Evolutionary conservation across 1,139 yeast genomes (phyloP).

Genomic region (Tardiomyces blankii): DNA sequence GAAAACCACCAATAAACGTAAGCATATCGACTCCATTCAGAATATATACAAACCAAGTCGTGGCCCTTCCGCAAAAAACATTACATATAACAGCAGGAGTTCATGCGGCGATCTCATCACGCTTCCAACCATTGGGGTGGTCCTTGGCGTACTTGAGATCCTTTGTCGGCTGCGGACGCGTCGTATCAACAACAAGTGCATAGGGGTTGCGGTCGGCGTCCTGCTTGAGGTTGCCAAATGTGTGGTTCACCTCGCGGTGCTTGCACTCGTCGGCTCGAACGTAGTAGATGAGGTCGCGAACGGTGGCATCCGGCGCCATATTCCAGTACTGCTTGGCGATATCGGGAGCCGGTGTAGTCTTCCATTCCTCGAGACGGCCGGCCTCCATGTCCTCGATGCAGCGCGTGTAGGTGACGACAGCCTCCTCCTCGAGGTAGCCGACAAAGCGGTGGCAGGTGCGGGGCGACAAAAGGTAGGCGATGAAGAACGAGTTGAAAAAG

Average conservation of each 20-base stretch:
- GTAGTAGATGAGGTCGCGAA: constrained; percentile 49
- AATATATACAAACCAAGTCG: no score
- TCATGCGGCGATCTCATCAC: constrained; percentile 35
- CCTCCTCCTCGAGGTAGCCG: constrained; percentile 73
- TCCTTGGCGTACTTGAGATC: constrained; percentile 39
- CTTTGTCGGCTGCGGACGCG: constrained; percentile 42
- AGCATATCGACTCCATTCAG: no score
- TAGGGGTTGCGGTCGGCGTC: constrained; percentile 55
- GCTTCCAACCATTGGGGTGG: constrained; percentile 52
- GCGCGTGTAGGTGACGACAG: constrained; percentile 61
- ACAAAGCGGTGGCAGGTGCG: constrained; percentile 65
- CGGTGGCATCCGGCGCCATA: constrained; percentile 38
- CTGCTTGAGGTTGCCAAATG: constrained; percentile 53
- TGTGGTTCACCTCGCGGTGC: constrained; percentile 69
- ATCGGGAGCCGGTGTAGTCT: constrained; percentile 25
- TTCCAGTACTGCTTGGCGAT: constrained; percentile 59
- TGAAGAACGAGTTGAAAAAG: constrained; percentile 55
- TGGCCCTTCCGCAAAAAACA: no score
- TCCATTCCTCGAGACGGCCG: constrained; percentile 42
- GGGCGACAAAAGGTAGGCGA: constrained; percentile 49
- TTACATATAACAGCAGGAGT: no score
- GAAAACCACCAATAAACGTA: no score
- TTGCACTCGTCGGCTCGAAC: constrained; percentile 61
- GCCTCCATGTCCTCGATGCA: constrained; percentile 43
- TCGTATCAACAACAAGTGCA: constrained; percentile 36